Conservation (phyloP, 805 yeast genomes). For the Pichia insulana region DNA sequence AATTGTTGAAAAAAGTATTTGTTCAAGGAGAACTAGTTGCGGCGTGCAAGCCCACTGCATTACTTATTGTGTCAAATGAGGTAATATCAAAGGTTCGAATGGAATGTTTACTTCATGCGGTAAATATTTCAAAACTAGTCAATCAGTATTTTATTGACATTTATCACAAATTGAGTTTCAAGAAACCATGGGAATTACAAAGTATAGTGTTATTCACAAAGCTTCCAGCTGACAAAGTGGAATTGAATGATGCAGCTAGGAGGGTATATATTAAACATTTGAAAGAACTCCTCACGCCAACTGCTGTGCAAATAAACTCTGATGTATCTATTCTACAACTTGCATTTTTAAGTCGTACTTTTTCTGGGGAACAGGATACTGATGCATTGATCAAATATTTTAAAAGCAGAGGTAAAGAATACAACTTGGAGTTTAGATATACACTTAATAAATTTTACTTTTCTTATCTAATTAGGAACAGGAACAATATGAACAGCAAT, state of each 20-base stretch:
- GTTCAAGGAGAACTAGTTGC: not conserved
- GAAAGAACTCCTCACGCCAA: not conserved
- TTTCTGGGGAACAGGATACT: not conserved
- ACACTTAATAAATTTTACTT: constrained; percentile 1
- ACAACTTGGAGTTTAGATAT: constrained; percentile 2
- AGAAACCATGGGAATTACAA: constrained; percentile 12
- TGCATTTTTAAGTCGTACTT: constrained; percentile 3
- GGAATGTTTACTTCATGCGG: not conserved
- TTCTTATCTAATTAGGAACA: not conserved
- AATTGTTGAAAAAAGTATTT: not conserved
- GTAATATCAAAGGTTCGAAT: constrained; percentile 2
- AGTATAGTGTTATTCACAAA: constrained; percentile 9
- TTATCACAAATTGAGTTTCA: constrained; percentile 4
- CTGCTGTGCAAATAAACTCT: constrained; percentile 7
- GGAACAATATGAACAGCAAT: not conserved
- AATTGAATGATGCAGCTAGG: not conserved
- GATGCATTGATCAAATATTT: not conserved
- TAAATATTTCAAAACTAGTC: not conserved
- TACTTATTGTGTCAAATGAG: constrained; percentile 10
- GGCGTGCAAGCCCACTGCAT: constrained; percentile 1
- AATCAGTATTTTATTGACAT: constrained; percentile 5
- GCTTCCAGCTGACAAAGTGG: not conserved
- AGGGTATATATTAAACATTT: constrained; percentile 1
- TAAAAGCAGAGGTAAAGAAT: not conserved
- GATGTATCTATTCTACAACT: constrained; percentile 10